A percentile compares a stretch with the other conserved stretches of the same genome.
These are phyloP conservation scores for Alopecurus myosuroides DNA, from an alignment of 176 grass and related monocot species.

Conservation along the genomic window DNA sequence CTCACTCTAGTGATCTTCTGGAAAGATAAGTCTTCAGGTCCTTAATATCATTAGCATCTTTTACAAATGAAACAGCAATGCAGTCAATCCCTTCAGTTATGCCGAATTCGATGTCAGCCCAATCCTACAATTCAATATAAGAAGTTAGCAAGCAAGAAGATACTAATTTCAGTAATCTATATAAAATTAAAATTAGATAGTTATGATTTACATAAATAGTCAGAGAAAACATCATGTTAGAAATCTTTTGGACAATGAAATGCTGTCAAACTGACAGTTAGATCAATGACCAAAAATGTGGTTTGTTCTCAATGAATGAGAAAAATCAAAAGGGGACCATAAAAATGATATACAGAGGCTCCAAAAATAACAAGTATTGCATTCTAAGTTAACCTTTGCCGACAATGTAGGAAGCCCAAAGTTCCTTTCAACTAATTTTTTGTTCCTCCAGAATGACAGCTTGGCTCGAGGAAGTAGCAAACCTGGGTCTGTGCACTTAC, in stretches of 20 bases:
- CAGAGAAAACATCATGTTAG: not conserved
- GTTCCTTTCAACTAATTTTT: conserved; percentile 59
- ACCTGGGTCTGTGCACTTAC: conserved; percentile 62
- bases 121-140: conserved; percentile 41
- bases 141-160: conserved; percentile 16
- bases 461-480: conserved; percentile 71
- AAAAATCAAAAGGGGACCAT: not conserved
- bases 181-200: not conserved
- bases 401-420: conserved; percentile 57
- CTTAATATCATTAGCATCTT: conserved; percentile 61
- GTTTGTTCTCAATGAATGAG: not conserved
- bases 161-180: not conserved
- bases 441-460: conserved; percentile 66
- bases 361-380: not conserved
- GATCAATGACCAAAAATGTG: not conserved
- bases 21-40: conserved; percentile 57
- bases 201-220: not conserved
- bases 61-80: conserved; percentile 68
- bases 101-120: conserved; percentile 67
- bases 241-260: not conserved
- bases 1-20: conserved; percentile 65
- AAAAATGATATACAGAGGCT: conserved; percentile 7
- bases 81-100: conserved; percentile 70
- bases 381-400: conserved; percentile 43
- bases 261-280: not conserved